A percentile compares a stretch with the other conserved stretches of the same genome.
phyloP scores from a whole-genome alignment of 1,284 basidiomycete species.

The Irpex sp. region DNA sequence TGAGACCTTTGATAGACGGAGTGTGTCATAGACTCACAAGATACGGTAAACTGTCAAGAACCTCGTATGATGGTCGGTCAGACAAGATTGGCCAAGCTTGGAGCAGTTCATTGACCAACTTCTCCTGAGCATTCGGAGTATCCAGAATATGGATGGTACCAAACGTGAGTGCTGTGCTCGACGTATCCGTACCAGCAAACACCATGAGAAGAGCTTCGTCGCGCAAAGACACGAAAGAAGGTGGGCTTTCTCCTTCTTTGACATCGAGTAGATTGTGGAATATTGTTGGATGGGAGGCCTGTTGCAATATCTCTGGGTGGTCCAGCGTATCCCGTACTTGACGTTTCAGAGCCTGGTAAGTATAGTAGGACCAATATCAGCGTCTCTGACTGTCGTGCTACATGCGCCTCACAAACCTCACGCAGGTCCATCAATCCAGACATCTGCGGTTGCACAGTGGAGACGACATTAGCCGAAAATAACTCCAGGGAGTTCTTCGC shows the following conservation, averaged over 20 bases:
- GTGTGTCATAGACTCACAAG: constrained; percentile 17
- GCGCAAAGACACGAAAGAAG: constrained; percentile 10
- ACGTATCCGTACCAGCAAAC: constrained; percentile 29
- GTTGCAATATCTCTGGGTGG: constrained; percentile 19
- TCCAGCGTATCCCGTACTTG: constrained; percentile 31
- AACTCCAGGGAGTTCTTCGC: constrained; percentile 10
- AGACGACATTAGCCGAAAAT: constrained; percentile 5
- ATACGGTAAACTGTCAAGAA: constrained; percentile 31
- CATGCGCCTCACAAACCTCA: not conserved
- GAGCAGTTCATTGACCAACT: constrained; percentile 21
- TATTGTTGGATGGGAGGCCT: constrained; percentile 25
- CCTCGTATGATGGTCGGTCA: constrained; percentile 15
- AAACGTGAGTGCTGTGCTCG: constrained; percentile 24
- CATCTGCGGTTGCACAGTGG: constrained; percentile 1
- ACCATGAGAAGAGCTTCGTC: constrained; percentile 27
- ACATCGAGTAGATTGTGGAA: constrained; percentile 23
- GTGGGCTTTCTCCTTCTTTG: constrained; percentile 6
- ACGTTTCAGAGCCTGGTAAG: constrained; percentile 6
- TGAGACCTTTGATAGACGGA: not conserved
- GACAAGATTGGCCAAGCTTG: constrained; percentile 27
- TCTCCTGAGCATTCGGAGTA: constrained; percentile 9
- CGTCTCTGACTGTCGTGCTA: not conserved
- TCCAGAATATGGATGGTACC: constrained; percentile 22
- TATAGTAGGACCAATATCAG: not conserved
- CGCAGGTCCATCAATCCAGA: not conserved